These are phyloP conservation scores for Phaeotremella fagi DNA, from an alignment of 768 basidiomycete genomes.

Conservation along the genomic window DNA sequence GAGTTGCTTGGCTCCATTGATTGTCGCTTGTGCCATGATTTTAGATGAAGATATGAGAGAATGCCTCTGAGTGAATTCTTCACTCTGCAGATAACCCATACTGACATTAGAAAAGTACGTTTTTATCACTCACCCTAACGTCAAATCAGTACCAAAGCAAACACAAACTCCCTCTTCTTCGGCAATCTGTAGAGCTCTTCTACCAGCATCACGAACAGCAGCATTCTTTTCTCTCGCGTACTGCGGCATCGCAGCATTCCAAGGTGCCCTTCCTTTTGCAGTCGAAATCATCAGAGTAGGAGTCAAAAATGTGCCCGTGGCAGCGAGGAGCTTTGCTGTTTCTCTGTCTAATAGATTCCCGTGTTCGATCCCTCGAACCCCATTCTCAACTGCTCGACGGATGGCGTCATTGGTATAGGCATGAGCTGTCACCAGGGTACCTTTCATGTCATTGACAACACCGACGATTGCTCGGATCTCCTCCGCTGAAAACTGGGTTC, in stretches of 20 bases:
- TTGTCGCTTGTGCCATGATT: conserved; percentile 2
- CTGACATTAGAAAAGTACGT: background rate
- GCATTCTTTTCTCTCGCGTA: conserved; percentile 4
- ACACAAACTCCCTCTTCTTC: conserved; percentile 13
- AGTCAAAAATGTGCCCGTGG: conserved; percentile 6
- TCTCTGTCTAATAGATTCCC: conserved; percentile 8
- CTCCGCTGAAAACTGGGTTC: conserved; percentile 52
- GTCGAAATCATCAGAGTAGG: conserved; percentile 5
- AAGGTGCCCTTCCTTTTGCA: conserved; percentile 2
- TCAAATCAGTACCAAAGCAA: conserved; percentile 6
- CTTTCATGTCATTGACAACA: background rate
- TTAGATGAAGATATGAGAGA: conserved; percentile 1
- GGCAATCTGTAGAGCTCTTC: conserved; percentile 8
- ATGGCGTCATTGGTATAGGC: conserved; percentile 51
- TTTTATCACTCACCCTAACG: background rate
- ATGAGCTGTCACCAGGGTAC: conserved; percentile 44
- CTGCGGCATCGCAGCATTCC: background rate
- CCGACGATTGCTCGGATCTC: conserved; percentile 52
- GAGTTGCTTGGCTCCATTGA: conserved; percentile 11
- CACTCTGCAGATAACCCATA: conserved; percentile 49
- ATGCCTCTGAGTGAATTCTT: conserved; percentile 14
- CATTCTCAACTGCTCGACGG: conserved; percentile 53
- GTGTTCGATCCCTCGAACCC: conserved; percentile 51
- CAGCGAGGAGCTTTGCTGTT: conserved; percentile 3
- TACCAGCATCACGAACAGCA: conserved; percentile 1